Base-by-base conservation (phyloP, 352 stramenopile genomes). In the Phytopythium sindhum region DNA sequence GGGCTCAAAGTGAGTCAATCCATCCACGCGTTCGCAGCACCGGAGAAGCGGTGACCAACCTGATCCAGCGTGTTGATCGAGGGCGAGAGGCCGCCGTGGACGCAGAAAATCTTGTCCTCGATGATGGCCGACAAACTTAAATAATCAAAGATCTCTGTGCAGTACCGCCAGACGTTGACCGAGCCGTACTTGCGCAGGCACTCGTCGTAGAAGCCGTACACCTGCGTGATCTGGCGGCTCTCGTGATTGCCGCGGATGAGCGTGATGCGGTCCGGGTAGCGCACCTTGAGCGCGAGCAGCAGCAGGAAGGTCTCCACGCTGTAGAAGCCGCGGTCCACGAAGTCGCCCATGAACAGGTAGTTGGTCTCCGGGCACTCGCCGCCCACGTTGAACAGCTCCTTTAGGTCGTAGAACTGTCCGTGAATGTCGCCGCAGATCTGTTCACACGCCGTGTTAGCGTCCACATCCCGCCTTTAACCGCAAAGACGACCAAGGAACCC, bases 91-190 rank as follows among this genome's bases (percentile, higher is more conserved):
- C 98, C 98, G 28, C 98, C 98, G 74, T 99, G 98, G 29, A 99
- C 96, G 68, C 96, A 99, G 74, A 99, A 99, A 62, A 99, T 98
- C 69, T 98, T 98, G 84, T 99, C 95, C 67, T 99, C 98, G 66
- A 99, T 98, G 75, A 99, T 97, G 45, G 98, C 98, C 37, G 85
- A 96, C 10, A 99, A 79, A 73, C 80, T 97, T 71, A 99, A 90
- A 86, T 99, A 99, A 80, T 99, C 98, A 70, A 99, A 99, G 70
- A 99, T 99, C 70, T 99, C 97, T 59, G 97, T 99, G 85, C 97
- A 99, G 76, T 99, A 99, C 47, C 91, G 85, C 97, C 97, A 99
- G 29, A 99, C 97, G 80, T 99, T 99, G 54, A 99, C 97, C 33
- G 84, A 98, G 71, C 68, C 81, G 74, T 99, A 99, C 74, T 99